Base-by-base conservation (phyloP, 176 grass and related monocot genomes). In the Oryza rufipogon region DNA sequence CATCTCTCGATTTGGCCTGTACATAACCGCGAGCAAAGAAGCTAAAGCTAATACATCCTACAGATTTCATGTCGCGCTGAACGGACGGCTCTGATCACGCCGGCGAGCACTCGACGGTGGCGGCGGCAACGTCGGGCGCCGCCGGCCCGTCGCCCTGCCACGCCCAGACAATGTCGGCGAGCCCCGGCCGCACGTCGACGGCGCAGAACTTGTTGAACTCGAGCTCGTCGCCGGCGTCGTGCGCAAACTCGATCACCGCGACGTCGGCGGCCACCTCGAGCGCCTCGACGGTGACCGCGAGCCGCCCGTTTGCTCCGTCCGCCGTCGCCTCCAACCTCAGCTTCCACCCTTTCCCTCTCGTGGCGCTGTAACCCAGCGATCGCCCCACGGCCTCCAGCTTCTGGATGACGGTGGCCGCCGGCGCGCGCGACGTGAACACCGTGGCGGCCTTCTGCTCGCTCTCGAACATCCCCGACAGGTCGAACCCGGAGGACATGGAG, bases 401-500 rank as follows among this genome's bases (percentile, higher is more conserved):
- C 38, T 91, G 66, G 73, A 94, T 74, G 45, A 99, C 80, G 52
- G 82, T 64, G 5, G 60, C 81, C 11, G 91, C 91, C 41, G 93
- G 75, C 15, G 49, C 86, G 66, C 87, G 90, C 0, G 97, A 82
- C 14, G 97, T 91, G 89, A 99, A 99, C 51, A 96, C 91, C 25
- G 91, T 99, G 0, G 89, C 90, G 3, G 84, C 84, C 32, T 77
- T 77, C 74, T 51, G 74, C 71, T 88, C 88, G 79, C 32, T 96
- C 87, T 96, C 91, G 78, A 99, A 96, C 47, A 99, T 44, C 47
- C 83, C 92, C 45, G 96, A 98, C 20, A 98, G 83, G 83, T 98
- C 93, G 76, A 95, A 98, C 9, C 96, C 96, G n/a, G 93, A 90
- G 22, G 96, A 98, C 96, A 98, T 95, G 75, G 93, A 84, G 2